Evolutionary conservation across 2,329 filamentous ascomycete genomes (phyloP), one percentile per base, ranked within the genome.

Genomic region (Spiromastix sp.): DNA sequence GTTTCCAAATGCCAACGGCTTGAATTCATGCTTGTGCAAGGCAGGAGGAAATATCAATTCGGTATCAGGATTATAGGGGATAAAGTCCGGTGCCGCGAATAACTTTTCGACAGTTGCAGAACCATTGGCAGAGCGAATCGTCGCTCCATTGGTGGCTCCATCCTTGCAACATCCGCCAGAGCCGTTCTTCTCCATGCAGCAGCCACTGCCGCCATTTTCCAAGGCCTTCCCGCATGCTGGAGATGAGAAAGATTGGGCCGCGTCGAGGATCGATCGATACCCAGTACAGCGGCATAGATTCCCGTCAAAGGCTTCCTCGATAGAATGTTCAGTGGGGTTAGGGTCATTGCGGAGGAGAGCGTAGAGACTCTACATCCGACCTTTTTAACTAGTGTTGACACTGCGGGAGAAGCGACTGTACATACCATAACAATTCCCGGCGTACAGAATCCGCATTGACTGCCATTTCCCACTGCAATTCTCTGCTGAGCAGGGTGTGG

Each of bases 241-340:
- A 7, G 59, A 44, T 12, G 48, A 57, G 57, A 96, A 96, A 1
- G 83, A 91, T 49, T 93, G 85, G 2, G 91, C 91, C 5, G 89
- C 89, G 56, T 96, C 89, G 2, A 96, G 66, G 37, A 98, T 96
- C 0, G 91, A 85, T 34, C 87, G 70, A 54, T 98, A 98, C 4
- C 91, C 91, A 0, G 91, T 98, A 60, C 91, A 98, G 35, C 91
- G 76, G 55, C 91, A 98, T 18, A 96, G 64, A 46, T 98, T 98
- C 0, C 91, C 91, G 57, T 98, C 91, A 50, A 96, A 96, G 0
- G 89, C 87, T 62, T 96, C 91, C 59, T 98, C 91, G 21, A 96
- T 72, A 19, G 93, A 84, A 47, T 85, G 75, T 50, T 89, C 77
- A 2, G 77, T 79, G 0, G 89, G 87, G 13, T 71, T 70, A 3